Evolutionary conservation across 441 rosid genomes (phyloP), one percentile per base, ranked within the genome.

Genomic region (Dalechampia spathulata): DNA sequence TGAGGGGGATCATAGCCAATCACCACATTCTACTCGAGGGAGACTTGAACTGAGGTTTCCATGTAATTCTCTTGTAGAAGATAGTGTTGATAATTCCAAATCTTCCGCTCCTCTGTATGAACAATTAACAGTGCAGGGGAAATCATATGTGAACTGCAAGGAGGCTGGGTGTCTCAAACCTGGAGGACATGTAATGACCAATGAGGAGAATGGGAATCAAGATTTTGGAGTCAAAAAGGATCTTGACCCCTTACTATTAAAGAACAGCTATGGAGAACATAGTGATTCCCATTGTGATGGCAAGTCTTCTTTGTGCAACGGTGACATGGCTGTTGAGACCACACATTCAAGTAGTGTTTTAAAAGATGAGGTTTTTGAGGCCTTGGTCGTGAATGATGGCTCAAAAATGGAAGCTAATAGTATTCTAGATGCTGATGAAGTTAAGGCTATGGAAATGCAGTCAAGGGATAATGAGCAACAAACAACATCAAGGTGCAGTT

Each of bases 401-500:
- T 54, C 41, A 27, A 64, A 19, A 62, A 58, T 53, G 46, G 51
- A 61, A 45, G 56, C 57, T 60, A 54, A 49, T 50, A 46, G 22
- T 26, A 53, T 41, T 42, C 37, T 48, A 30, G 51, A 55, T 66
- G 67, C 60, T 62, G 76, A 58, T 46, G 68, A 69, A 56, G 52
- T 37, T 51, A 62, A 59, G 47, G 73, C 55, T 64, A 69, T 55
- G 64, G 66, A 63, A 47, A 7, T 61, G 59, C 61, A 40, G 49
- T 42, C 65, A 32, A 76, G 64, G 57, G 72, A 64, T 63, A 63
- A 58, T 45, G 68, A 50, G 37, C 63, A 51, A 65, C 65, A 51
- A 56, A 47, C 55, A 51, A 38, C 62, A 28, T 62, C 80, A 61
- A 87, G 97, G 97, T 90, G 60, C 52, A 46, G 52, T 62, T 39